phyloP scores from a whole-genome alignment of 176 grass and related monocot species.

The Avena sativa region DNA sequence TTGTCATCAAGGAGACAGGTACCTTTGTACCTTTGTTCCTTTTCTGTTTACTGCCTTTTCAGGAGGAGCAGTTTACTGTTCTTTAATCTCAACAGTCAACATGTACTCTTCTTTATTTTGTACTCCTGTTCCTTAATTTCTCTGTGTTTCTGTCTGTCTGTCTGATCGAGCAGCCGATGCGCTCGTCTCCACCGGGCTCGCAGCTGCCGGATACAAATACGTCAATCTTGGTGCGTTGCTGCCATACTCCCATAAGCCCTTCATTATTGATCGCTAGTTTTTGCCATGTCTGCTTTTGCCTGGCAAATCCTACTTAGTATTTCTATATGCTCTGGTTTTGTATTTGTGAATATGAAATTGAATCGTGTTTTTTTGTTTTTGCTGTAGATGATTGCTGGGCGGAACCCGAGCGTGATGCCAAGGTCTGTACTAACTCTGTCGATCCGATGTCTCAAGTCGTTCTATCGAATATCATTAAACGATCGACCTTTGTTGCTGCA shows the following conservation, averaged over 20 bases:
- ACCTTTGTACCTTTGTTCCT: constrained; percentile 32
- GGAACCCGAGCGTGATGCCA: constrained; percentile 62
- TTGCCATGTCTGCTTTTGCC: neutral
- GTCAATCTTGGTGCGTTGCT: constrained; percentile 75
- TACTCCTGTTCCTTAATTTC: neutral
- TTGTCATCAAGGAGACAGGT: constrained; percentile 78
- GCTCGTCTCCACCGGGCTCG: constrained; percentile 82
- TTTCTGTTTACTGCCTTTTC: neutral
- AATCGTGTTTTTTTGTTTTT: neutral
- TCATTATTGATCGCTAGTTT: neutral
- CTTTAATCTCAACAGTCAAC: neutral
- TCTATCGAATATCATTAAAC: too few relatives aligned
- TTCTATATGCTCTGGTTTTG: neutral
- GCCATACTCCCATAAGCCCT: neutral
- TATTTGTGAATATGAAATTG: neutral
- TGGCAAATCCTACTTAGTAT: neutral
- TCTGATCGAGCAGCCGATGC: constrained; percentile 62
- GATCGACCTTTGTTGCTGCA: too few relatives aligned
- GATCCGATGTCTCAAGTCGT: neutral
- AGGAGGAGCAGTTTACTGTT: neutral
- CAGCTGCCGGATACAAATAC: constrained; percentile 77
- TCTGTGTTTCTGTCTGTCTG: neutral
- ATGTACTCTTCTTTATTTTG: neutral
- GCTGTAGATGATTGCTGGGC: constrained; percentile 90
- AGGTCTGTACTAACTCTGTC: constrained; percentile 32